phyloP scores from a whole-genome alignment of 164 flowering plant species.

The Dillenia turbinata region DNA sequence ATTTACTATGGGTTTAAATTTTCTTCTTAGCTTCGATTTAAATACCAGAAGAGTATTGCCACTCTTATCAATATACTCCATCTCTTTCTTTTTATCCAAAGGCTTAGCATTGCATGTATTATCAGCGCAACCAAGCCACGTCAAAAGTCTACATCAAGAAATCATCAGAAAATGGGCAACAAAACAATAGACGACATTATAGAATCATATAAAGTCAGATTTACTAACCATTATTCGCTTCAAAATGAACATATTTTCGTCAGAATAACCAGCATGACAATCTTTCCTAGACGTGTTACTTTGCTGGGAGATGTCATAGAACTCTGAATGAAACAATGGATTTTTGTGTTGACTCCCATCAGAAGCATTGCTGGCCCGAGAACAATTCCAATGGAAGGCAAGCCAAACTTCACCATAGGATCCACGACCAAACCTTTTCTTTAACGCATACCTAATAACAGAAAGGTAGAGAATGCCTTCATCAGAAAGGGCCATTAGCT shows the following conservation, averaged over 20 bases:
- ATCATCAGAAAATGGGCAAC: too few species aligned
- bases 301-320: slow-evolving; percentile 12
- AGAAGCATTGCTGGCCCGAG: slow-evolving; percentile 33
- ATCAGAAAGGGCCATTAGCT: too few species aligned
- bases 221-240: slow-evolving; percentile 90
- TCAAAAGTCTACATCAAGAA: too few species aligned
- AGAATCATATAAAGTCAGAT: background rate
- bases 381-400: slow-evolving; percentile 83
- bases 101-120: too few species aligned
- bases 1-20: too few species aligned
- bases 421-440: slow-evolving; percentile 87
- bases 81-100: too few species aligned
- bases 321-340: slow-evolving; percentile 17
- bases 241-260: slow-evolving; percentile 60
- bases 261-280: slow-evolving; percentile 20
- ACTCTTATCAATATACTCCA: too few species aligned
- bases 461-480: slow-evolving; percentile 3
- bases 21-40: too few species aligned
- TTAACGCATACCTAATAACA: slow-evolving; percentile 58
- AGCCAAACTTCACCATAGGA: slow-evolving; percentile 99
- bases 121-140: too few species aligned
- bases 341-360: slow-evolving; percentile 22
- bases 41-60: too few species aligned
- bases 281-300: slow-evolving; percentile 28
- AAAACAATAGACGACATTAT: background rate